phyloP scores from a whole-genome alignment of 148 eudicot genomes.

The Arbutus unedo region DNA sequence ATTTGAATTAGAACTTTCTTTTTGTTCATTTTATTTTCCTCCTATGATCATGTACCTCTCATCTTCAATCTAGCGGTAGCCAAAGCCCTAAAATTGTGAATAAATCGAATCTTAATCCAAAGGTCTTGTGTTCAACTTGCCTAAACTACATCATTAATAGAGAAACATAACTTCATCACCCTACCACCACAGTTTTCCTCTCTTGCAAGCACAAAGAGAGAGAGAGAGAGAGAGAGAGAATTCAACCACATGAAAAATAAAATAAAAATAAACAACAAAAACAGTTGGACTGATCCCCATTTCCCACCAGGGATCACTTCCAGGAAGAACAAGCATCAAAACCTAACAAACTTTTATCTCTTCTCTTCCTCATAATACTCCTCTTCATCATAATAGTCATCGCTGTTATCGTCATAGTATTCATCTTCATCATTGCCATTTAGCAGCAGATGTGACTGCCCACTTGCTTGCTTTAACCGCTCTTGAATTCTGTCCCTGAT shows the following conservation, averaged over 20 bases:
- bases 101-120: background rate
- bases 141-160: background rate
- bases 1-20: no score
- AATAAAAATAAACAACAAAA: background rate
- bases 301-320: background rate
- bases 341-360: background rate
- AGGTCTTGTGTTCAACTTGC: background rate
- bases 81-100: no score
- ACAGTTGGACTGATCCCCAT: background rate
- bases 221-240: background rate
- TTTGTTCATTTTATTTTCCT: no score
- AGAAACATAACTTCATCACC: background rate
- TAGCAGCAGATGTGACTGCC: conserved; percentile 9
- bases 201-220: background rate
- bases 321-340: background rate
- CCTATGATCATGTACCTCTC: no score
- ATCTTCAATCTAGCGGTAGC: no score
- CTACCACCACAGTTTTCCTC: background rate
- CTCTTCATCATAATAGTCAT: conserved; percentile 28
- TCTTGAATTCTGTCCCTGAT: conserved; percentile 49
- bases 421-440: conserved; percentile 22
- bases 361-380: conserved; percentile 19
- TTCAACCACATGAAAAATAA: no score
- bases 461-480: conserved; percentile 27
- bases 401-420: conserved; percentile 25